Base-by-base conservation (phyloP, 2,329 filamentous ascomycete genomes). In the Volutella citrinella region DNA sequence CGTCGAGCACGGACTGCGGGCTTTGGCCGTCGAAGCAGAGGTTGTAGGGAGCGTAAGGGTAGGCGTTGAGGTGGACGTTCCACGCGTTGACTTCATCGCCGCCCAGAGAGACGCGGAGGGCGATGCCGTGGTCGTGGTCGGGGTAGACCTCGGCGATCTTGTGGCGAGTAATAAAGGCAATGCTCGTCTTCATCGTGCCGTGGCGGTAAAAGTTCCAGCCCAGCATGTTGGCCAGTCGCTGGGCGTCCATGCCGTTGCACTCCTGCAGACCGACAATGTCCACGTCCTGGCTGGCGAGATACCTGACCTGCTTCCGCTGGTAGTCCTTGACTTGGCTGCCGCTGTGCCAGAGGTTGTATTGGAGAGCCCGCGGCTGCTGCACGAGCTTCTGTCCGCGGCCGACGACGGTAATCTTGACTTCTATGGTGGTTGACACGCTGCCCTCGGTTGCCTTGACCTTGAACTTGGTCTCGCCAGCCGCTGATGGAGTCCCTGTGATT, bases 1-100 rank as follows among this genome's bases (percentile, higher is more conserved):
- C n/a, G n/a, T 7, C 55, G 48, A 35, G 53, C 31, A 3, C 65
- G 39, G 5, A 67, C 60, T 29, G 54, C 32, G 2, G 60, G 57
- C 4, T 54, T 40, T 3, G 48, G 43, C 51, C 47, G 24, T 60
- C 49, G 27, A 58, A 67, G 54, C 65, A 68, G 36, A 65, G 62
- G 29, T 65, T 64, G 38, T 68, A 68, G 1, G 65, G 65, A 1
- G 65, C 65, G 27, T 69, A 68, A 0, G 65, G 65, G 15, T 50
- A 46, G 25, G 56, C 59, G 3, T 57, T 61, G 7, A 67, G 38
- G 31, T 68, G 64, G 24, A 53, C 52, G 17, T 55, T 57, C 50
- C 56, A 65, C 27, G 65, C 46, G 37, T 61, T 59, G 30, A 65
- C 45, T 19, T 61, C 49, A 15, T 49, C 46, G 6, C 38, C 39